phyloP scores from a whole-genome alignment of 352 stramenopile species.

The Pythium phragmiticola region DNA sequence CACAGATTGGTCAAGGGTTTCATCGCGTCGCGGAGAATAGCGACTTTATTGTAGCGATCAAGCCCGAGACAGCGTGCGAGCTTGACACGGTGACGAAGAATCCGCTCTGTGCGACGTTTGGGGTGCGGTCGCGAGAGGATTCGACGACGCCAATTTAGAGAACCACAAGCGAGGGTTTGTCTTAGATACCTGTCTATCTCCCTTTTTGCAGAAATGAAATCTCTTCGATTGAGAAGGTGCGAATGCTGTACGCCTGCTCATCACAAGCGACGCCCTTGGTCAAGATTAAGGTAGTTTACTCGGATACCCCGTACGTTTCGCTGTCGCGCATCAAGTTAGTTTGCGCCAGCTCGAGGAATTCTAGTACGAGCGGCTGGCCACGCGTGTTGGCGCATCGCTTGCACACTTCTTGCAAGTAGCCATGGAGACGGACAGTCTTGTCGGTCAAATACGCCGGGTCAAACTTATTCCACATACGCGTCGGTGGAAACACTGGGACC shows the following conservation, averaged over 20 bases:
- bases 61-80: conserved; percentile 51
- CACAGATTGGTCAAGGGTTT: conserved; percentile 56
- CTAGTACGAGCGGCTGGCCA: conserved; percentile 55
- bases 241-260: background rate
- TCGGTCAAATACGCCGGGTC: conserved; percentile 80
- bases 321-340: conserved; percentile 21
- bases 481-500: conserved; percentile 61
- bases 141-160: background rate
- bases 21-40: conserved; percentile 44
- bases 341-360: conserved; percentile 56
- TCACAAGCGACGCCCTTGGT: background rate
- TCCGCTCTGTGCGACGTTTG: conserved; percentile 40
- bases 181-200: background rate
- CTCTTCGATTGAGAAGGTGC: too few relatives aligned
- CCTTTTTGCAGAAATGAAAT: background rate
- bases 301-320: conserved; percentile 10
- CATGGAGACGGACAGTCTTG: conserved; percentile 67
- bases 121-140: background rate
- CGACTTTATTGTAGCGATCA: conserved; percentile 56
- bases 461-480: conserved; percentile 85
- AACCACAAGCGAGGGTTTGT: background rate
- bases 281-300: background rate
- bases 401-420: conserved; percentile 71
- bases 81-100: conserved; percentile 14
- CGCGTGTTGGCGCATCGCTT: conserved; percentile 73